phyloP scores from a whole-genome alignment of 2,329 filamentous ascomycete species.

The Pseudocercospora macadamiae region DNA sequence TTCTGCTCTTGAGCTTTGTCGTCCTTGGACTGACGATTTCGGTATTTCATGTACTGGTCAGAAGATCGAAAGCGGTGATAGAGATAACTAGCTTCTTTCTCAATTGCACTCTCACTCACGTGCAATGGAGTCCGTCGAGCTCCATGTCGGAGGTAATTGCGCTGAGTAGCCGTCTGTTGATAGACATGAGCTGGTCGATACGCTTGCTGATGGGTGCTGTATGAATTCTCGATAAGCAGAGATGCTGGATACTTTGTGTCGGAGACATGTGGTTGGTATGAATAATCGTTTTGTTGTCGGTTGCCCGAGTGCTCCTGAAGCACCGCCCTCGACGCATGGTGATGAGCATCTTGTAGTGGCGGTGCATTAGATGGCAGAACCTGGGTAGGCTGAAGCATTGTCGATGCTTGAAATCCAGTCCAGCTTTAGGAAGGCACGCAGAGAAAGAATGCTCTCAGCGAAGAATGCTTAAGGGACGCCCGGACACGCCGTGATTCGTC shows the following conservation, averaged over 20 bases:
- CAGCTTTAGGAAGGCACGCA: slow-evolving; percentile 35
- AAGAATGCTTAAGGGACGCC: slow-evolving; percentile 31
- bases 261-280: slow-evolving; percentile 12
- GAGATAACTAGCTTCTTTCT: slow-evolving; percentile 29
- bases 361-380: slow-evolving; percentile 50
- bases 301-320: slow-evolving; percentile 49
- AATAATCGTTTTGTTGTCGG: slow-evolving; percentile 39
- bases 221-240: slow-evolving; percentile 35
- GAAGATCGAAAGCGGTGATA: slow-evolving; percentile 38
- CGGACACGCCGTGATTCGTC: slow-evolving; percentile 33
- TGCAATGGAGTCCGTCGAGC: slow-evolving; percentile 11
- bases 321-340: slow-evolving; percentile 36
- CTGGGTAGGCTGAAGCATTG: slow-evolving; percentile 41
- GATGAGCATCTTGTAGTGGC: slow-evolving; percentile 33
- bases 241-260: slow-evolving; percentile 38
- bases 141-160: slow-evolving; percentile 18
- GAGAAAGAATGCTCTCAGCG: slow-evolving; percentile 45
- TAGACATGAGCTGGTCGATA: slow-evolving; percentile 20
- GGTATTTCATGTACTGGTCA: slow-evolving; percentile 51
- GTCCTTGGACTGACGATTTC: slow-evolving; percentile 44
- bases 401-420: slow-evolving; percentile 24
- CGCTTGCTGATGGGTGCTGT: slow-evolving; percentile 17
- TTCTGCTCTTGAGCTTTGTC: slow-evolving; percentile 40
- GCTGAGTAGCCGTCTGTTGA: slow-evolving; percentile 20
- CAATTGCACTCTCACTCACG: slow-evolving; percentile 19